These are phyloP conservation scores for Diutina siamensis DNA, from an alignment of 1,139 yeast species.

Conservation along the genomic window DNA sequence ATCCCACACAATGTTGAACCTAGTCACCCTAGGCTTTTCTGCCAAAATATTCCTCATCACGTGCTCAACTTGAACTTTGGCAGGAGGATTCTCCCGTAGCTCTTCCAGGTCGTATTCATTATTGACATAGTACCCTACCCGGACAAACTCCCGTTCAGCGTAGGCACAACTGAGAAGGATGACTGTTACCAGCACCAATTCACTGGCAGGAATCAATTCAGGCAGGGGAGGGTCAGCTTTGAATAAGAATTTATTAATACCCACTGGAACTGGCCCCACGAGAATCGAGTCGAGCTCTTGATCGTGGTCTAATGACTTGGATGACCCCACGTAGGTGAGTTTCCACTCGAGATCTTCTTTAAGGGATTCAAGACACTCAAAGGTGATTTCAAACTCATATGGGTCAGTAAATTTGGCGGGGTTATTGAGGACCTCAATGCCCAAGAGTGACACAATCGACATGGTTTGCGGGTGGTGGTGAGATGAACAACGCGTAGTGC, in stretches of 20 bases:
- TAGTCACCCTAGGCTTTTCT: conserved; percentile 93
- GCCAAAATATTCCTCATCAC: conserved; percentile 91
- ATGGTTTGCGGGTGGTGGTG: too few species aligned
- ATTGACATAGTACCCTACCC: conserved; percentile 95
- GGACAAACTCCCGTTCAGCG: conserved; percentile 85
- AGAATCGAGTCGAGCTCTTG: conserved; percentile 90
- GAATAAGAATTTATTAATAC: conserved; percentile 84
- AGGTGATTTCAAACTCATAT: conserved; percentile 92
- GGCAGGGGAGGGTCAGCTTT: conserved; percentile 97
- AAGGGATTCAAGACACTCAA: conserved; percentile 88
- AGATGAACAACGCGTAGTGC: background rate
- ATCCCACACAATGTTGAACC: conserved; percentile 95
- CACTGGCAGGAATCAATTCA: conserved; percentile 90
- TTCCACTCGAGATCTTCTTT: conserved; percentile 97
- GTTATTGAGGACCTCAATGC: conserved; percentile 84
- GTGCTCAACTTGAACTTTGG: conserved; percentile 86
- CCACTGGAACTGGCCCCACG: conserved; percentile 98
- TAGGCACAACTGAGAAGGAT: conserved; percentile 86
- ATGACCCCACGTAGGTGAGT: conserved; percentile 90
- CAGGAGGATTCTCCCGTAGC: conserved; percentile 85
- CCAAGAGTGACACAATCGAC: conserved; percentile 91
- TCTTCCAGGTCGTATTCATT: conserved; percentile 94
- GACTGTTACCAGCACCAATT: conserved; percentile 89
- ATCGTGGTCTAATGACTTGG: conserved; percentile 86
- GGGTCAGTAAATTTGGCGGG: conserved; percentile 93